Evolutionary conservation across 192 early-diverging fungal species (phyloP).

Genomic region (Anaeromyces robustus): DNA sequence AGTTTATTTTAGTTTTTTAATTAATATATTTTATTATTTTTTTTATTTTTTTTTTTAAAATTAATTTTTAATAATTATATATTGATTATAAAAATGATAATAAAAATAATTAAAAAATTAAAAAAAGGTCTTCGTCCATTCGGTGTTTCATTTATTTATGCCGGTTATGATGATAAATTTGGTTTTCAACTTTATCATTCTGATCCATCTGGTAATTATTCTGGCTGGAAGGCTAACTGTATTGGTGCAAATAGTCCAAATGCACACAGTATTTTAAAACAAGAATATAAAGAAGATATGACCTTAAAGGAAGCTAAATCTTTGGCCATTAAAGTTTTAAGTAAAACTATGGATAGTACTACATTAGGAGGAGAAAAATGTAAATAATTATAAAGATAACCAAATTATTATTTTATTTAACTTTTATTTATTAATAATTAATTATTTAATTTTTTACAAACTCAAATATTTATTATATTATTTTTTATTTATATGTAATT

Average conservation of each 20-base stretch:
- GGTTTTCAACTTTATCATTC: conserved; percentile 98
- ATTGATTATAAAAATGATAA: too few relatives aligned
- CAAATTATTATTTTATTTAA: conserved; percentile 3
- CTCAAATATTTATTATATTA: background rate
- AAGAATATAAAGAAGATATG: conserved; percentile 84
- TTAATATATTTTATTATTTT: background rate
- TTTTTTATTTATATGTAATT: background rate
- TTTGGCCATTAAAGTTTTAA: conserved; percentile 82
- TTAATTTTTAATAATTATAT: too few relatives aligned
- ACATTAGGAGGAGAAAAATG: conserved; percentile 82
- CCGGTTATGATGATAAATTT: conserved; percentile 73
- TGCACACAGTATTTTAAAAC: conserved; percentile 83
- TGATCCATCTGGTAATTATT: conserved; percentile 97
- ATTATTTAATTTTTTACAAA: too few relatives aligned
- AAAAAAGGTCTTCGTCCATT: conserved; percentile 79
- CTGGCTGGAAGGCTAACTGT: conserved; percentile 96
- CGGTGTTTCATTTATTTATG: conserved; percentile 95
- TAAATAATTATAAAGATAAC: conserved; percentile 20
- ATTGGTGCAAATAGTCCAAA: conserved; percentile 89
- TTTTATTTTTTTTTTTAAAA: too few relatives aligned
- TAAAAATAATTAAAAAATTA: background rate
- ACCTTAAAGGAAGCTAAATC: conserved; percentile 78
- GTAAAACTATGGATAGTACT: conserved; percentile 93
- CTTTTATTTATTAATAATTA: too few relatives aligned
- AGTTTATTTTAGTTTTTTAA: too few relatives aligned